Evolutionary conservation across 176 grass and related monocot genomes (phyloP), one percentile per base, ranked within the genome.

Genomic region (Miscanthus lutarioriparius): DNA sequence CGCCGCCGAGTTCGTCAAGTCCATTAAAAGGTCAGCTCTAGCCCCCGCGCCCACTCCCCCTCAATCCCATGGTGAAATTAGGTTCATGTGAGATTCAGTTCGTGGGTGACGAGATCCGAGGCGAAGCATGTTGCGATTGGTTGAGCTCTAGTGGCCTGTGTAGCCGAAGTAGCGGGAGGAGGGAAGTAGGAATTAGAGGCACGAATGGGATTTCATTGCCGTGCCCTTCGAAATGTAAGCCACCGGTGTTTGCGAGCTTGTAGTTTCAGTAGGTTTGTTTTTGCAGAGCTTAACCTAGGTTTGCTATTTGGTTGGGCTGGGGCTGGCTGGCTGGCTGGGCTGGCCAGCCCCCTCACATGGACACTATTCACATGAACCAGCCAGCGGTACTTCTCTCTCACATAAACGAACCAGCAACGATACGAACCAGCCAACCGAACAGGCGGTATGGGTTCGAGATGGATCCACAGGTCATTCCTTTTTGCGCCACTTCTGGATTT

Each of bases 1-100:
- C 81, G 96, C 96, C 35, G 86, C 87, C 11, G 96, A 98, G 25
- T 94, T 98, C 44, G 96, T 98, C 32, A 98, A 94, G 89, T 95
- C 96, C 78, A 98, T 98, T 75, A 98, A 98, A 87, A 88, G 96
- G 96, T 89, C 27, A 78, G 38, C 51, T 59, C 38, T 44, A 47
- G 30, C 7, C 30, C 64, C 20, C 56, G 22, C 13, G 44, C 17
- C 33, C 20, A 4, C 25, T 25, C 26, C 10, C 33, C 38, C 9
- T n/a, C 6, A 70, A 58, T 53, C 40, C 64, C 7, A 4, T 77
- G n/a, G 53, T 51, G 15, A 77, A 59, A 17, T 64, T 70, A 45
- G 26, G 33, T 84, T 1, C 44, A 16, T 10, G 44, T 49, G 19
- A 19, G 78, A 74, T 78, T 67, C 45, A 58, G 35, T 74, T 78